Conservation (phyloP, 257 asterid genomes). For the Penstemon newberryi region DNA sequence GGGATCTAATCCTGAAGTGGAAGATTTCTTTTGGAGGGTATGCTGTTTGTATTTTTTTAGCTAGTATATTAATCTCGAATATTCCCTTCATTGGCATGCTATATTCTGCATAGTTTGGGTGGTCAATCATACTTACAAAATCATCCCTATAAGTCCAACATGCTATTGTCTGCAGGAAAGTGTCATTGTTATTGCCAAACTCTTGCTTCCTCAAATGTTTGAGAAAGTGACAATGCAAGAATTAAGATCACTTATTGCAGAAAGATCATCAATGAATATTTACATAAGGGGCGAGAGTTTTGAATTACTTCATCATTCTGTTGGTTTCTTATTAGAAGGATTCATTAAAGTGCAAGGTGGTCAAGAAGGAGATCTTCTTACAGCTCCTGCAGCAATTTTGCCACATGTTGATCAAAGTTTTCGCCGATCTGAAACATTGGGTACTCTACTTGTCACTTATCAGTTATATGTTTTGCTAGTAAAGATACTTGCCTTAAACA, state of each 20-base stretch:
- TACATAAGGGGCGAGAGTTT: conserved; percentile 78
- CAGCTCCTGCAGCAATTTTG: conserved; percentile 66
- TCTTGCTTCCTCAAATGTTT: conserved; percentile 78
- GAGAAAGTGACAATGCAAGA: conserved; percentile 83
- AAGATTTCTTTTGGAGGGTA: conserved; percentile 98
- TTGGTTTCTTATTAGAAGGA: conserved; percentile 91
- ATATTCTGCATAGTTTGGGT: conserved; percentile 21
- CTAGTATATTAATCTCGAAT: conserved; percentile 20
- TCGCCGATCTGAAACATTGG: conserved; percentile 52
- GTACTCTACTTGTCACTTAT: conserved; percentile 38
- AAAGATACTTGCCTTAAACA: neutral
- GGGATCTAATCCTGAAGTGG: conserved; percentile 79
- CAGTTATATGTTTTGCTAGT: conserved; percentile 6
- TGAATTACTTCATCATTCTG: conserved; percentile 71
- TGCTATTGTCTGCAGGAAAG: conserved; percentile 69
- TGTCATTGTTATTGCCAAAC: conserved; percentile 65
- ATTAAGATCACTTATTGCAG: conserved; percentile 69
- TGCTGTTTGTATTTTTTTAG: conserved; percentile 25
- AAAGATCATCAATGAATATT: conserved; percentile 61
- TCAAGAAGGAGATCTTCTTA: conserved; percentile 60
- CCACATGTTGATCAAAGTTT: conserved; percentile 56
- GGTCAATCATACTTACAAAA: conserved; percentile 1
- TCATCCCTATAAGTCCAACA: conserved; percentile 12
- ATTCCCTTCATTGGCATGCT: conserved; percentile 16
- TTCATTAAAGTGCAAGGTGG: conserved; percentile 62